Evolutionary conservation across 179 eudicot genomes (phyloP), one percentile per base, ranked within the genome.

Genomic region (Actinidia polygama): DNA sequence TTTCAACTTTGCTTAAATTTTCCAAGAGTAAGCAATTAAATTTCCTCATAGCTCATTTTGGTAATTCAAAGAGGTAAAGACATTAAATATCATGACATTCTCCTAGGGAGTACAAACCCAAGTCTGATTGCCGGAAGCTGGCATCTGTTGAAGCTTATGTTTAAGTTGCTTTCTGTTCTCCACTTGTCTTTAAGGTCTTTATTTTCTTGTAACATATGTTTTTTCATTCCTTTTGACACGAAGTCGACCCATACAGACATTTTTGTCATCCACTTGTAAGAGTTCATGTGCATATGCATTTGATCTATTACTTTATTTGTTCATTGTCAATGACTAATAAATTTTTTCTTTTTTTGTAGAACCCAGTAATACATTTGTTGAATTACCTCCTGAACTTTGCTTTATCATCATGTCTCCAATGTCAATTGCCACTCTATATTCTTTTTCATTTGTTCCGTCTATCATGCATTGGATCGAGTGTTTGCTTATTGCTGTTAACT

Each of bases 311-410:
- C 54, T 23, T 19, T 58, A 54, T 70, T 67, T 50, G 12, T 55
- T 66, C 50, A 66, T 54, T 24, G 19, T n/a, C 36, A 30, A 47
- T 54, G 54, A 11, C 71, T 77, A 23, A 80, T 47, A 69, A 36
- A 80, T 55, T 74, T 46, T 16, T 51, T 83, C 71, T 47, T 68
- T 51, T 30, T 64, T 83, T 87, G 90, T 86, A 97, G 98, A 86
- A 81, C 30, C 85, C 6, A 88, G 90, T 57, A 83, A 82, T 49
- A 79, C 89, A 50, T 77, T 81, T 2, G 96, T 89, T 57, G 96
- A 95, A 81, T 80, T 95, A 83, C 99, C 99, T 80, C 98, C 99
- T 51, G 98, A 97, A 85, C 89, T 97, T 46, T 94, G 97, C 81
- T 80, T 46, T 26, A 82, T 94, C 14, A 74, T 95, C 40, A 91